Evolutionary conservation across 164 flowering plant genomes (phyloP).

Genomic region (Piper longum): DNA sequence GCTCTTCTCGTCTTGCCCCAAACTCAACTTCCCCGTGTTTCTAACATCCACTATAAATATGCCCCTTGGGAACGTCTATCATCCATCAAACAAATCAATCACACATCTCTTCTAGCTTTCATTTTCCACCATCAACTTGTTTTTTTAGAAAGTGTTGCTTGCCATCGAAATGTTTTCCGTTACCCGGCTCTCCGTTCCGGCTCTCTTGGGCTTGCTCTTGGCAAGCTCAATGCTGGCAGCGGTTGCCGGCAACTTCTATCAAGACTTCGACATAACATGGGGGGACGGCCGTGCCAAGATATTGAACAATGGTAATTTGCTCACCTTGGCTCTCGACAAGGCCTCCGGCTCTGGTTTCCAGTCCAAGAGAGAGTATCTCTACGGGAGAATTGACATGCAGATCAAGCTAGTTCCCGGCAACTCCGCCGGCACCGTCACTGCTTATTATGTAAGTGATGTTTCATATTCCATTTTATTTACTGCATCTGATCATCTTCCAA

Average conservation of each 20-base stretch:
- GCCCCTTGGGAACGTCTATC: neutral
- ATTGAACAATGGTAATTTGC: conserved; percentile 16
- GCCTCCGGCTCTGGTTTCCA: conserved; percentile 22
- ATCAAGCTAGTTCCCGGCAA: conserved; percentile 27
- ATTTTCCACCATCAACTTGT: neutral
- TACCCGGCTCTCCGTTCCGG: neutral
- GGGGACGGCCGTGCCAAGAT: conserved; percentile 14
- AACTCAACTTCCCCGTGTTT: neutral
- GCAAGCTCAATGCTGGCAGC: neutral
- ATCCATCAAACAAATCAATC: neutral
- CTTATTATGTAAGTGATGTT: conserved; percentile 17
- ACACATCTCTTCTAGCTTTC: neutral
- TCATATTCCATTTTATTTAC: neutral
- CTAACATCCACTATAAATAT: neutral
- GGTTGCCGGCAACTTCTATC: neutral
- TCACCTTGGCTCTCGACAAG: conserved; percentile 21
- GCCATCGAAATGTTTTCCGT: neutral
- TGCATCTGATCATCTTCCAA: neutral
- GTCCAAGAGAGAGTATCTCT: conserved; percentile 19
- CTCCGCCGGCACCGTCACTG: conserved; percentile 30
- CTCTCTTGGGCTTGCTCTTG: neutral
- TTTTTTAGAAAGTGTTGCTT: too few relatives aligned
- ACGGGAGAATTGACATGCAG: conserved; percentile 20
- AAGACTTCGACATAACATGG: conserved; percentile 12
- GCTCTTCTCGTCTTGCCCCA: neutral